A percentile compares a stretch with the other conserved stretches of the same genome.
These are phyloP conservation scores for Barnettozyma sucrosica DNA, from an alignment of 805 yeast genomes.

Conservation along the genomic window DNA sequence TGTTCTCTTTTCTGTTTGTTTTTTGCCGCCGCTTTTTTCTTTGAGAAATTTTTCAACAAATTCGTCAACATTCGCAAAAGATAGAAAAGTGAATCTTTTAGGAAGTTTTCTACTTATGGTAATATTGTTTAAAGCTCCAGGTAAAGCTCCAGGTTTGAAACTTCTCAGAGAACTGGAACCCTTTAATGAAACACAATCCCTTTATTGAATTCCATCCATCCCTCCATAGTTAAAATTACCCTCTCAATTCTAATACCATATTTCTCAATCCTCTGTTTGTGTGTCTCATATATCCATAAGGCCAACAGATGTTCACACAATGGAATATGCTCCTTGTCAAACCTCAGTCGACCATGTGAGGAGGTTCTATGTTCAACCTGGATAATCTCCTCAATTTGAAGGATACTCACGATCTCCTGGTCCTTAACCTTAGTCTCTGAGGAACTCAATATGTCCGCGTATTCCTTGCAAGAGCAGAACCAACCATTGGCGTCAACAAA, in stretches of 20 bases:
- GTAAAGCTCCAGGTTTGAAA: too few species aligned
- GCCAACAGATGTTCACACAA: constrained; percentile 4
- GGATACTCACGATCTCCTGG: neutral
- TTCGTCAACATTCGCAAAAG: neutral
- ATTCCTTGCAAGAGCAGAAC: constrained; percentile 18
- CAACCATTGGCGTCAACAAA: constrained; percentile 14
- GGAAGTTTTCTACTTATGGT: neutral
- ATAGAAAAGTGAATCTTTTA: neutral
- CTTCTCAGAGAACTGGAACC: too few species aligned
- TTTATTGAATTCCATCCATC: constrained; percentile 2
- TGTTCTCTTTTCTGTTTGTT: neutral
- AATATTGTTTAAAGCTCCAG: too few species aligned
- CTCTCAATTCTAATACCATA: neutral
- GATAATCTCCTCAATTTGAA: neutral
- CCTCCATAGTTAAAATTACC: neutral
- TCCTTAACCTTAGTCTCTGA: neutral
- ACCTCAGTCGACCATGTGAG: neutral
- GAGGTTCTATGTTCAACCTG: neutral
- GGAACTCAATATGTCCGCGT: neutral
- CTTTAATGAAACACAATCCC: neutral
- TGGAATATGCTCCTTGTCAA: neutral
- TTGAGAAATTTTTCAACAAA: constrained; percentile 1
- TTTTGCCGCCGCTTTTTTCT: neutral
- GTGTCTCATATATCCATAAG: neutral
- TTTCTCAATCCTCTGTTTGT: neutral